Base-by-base conservation (phyloP, 306 rosid genomes). In the Neltuma alba region DNA sequence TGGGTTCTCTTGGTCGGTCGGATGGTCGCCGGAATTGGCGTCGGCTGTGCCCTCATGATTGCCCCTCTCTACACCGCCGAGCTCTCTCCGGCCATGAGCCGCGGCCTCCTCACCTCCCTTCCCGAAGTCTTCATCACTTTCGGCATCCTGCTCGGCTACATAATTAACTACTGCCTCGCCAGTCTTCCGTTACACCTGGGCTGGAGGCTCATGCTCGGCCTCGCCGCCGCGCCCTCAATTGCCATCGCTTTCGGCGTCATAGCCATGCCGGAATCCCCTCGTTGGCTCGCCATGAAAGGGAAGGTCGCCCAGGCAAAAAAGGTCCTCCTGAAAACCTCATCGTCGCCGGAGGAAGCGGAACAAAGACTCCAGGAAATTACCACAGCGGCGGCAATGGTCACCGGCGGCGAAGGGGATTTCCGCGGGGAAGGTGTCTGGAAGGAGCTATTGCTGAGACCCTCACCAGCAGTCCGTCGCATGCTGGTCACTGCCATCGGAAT, bases 41-140 rank as follows among this genome's bases (percentile, higher is more conserved):
- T 93, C 11, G 98, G 94, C 48, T 86, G 76, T 61, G 88, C 97
- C 18, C 89, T 91, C 15, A 89, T 89, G 96, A 93, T 91, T 64
- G 91, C 94, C 0, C 96, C 96, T 0, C 88, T 93, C 11, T 91
- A 93, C 80, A 85, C 88, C 9, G 94, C 93, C 0, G 97, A 93
- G 83, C 85, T 91, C 60, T 89, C 96, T 0, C 96, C 96, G 0
- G 75, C 90, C 1, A 66, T 88, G 7, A 70, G 76, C 0, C 92
- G 94, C 5, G 97, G 97, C 12, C 86, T 91, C 86, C 94, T 93
- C 86, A 89, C 92, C 3, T 91, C 97, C 25, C 91, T 93, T 36
- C 97, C 1, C 1, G 97, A 93, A 81, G 88, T 93, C 72, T 93
- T 93, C 89, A 93, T 93, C 87, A 89, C 89, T 37, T 31, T 83